These are phyloP conservation scores for Coemansia sp. DNA, from an alignment of 192 early-diverging fungal species.

Conservation along the genomic window DNA sequence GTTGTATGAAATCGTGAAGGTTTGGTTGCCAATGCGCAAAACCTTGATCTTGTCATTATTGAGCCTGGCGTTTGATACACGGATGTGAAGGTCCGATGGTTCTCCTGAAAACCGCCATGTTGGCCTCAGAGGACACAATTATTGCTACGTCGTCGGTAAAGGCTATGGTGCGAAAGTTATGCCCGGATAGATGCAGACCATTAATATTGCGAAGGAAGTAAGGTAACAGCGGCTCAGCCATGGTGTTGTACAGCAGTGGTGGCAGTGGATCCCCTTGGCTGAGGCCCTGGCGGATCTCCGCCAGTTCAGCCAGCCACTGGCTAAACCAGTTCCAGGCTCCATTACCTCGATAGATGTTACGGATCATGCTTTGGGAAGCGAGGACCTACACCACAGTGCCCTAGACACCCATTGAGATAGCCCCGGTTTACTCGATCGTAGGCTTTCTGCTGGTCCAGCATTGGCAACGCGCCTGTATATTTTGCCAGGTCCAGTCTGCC, in stretches of 20 bases:
- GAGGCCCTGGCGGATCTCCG: not conserved
- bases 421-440: slow-evolving; percentile 17
- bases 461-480: not conserved
- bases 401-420: slow-evolving; percentile 7
- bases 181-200: not conserved
- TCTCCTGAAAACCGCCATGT: not conserved
- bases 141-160: slow-evolving; percentile 12
- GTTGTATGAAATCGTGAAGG: not conserved
- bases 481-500: not conserved
- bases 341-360: too few relatives aligned
- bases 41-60: slow-evolving; percentile 12
- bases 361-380: too few relatives aligned
- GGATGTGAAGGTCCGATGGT: not conserved
- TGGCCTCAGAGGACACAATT: not conserved
- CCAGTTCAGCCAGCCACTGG: not conserved
- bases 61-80: not conserved
- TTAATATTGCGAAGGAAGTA: not conserved
- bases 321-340: not conserved
- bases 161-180: not conserved
- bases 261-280: slow-evolving; percentile 7
- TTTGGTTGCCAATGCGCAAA: slow-evolving; percentile 1
- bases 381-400: not conserved
- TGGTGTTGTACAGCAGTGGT: not conserved
- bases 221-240: slow-evolving; percentile 4
- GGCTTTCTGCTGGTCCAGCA: slow-evolving; percentile 14